Evolutionary conservation across 352 stramenopile genomes (phyloP).

Genomic region (Globisporangium megalacanthum): DNA sequence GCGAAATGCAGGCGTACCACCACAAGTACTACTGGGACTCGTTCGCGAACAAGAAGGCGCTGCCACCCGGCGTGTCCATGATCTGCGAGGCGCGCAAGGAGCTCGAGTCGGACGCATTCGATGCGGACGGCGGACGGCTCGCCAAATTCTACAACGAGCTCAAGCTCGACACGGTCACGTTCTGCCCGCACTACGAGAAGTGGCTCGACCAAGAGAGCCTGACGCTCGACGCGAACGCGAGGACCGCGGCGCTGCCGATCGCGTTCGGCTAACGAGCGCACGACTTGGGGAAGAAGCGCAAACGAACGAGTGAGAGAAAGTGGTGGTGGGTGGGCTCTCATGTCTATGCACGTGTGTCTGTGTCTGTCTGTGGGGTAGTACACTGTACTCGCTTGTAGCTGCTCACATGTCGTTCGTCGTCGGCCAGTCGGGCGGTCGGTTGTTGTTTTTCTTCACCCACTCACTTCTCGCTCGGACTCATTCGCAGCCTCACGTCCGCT

Average conservation of each 20-base stretch:
- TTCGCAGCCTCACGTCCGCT: conserved; percentile 11
- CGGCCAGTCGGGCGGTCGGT: background rate
- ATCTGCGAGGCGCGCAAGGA: conserved; percentile 61
- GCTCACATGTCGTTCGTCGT: background rate
- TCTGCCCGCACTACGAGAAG: conserved; percentile 82
- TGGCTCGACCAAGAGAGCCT: conserved; percentile 70
- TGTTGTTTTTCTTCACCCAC: background rate
- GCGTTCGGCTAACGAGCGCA: conserved; percentile 29
- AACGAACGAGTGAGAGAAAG: background rate
- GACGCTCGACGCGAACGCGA: conserved; percentile 26
- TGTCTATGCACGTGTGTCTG: conserved; percentile 2
- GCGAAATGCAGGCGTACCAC: conserved; percentile 84
- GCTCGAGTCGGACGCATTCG: conserved; percentile 45
- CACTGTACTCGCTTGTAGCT: no score
- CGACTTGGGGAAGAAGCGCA: no score
- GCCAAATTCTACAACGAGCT: conserved; percentile 62
- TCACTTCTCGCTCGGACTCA: background rate
- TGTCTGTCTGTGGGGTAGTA: background rate
- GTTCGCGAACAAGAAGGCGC: conserved; percentile 35
- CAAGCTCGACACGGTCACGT: conserved; percentile 62
- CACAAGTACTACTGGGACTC: conserved; percentile 83
- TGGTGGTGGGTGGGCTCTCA: background rate
- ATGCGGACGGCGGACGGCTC: conserved; percentile 54
- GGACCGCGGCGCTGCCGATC: conserved; percentile 44
- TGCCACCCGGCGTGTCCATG: conserved; percentile 39